These are phyloP conservation scores for Pestalotiopsis sp. DNA, from an alignment of 2,329 filamentous ascomycete species.

Conservation along the genomic window DNA sequence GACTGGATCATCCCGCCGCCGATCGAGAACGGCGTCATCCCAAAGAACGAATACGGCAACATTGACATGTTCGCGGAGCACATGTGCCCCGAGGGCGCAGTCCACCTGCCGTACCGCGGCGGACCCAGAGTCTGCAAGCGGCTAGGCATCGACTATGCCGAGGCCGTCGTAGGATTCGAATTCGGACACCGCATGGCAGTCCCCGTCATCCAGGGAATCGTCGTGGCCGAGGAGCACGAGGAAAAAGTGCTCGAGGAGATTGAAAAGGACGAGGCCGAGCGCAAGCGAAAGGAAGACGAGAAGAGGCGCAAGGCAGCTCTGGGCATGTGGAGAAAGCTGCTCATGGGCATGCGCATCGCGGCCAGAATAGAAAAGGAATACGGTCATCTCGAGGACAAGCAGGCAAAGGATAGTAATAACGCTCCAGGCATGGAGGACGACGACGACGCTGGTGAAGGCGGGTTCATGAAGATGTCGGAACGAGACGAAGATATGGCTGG, in stretches of 20 bases:
- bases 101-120: constrained; percentile 80
- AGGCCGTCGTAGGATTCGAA: constrained; percentile 95
- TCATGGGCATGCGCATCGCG: constrained; percentile 82
- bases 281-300: constrained; percentile 76
- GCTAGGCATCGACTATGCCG: constrained; percentile 84
- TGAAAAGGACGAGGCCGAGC: constrained; percentile 75
- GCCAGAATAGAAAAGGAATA: constrained; percentile 79
- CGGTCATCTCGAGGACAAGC: constrained; percentile 60
- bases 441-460: constrained; percentile 29
- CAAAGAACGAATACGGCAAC: constrained; percentile 93
- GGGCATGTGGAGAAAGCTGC: constrained; percentile 81
- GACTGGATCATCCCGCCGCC: constrained; percentile 94
- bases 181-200: constrained; percentile 95
- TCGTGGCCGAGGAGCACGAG: constrained; percentile 81
- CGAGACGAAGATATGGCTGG: constrained; percentile 58
- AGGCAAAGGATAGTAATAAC: constrained; percentile 41
- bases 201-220: constrained; percentile 86
- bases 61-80: constrained; percentile 94
- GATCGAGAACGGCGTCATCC: constrained; percentile 82
- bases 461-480: constrained; percentile 21
- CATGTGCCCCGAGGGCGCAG: constrained; percentile 82
- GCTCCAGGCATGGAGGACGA: constrained; percentile 49
- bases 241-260: constrained; percentile 77
- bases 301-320: constrained; percentile 78
- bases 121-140: constrained; percentile 81